phyloP scores from a whole-genome alignment of 75 land plant genomes.

The Pinus tabuliformis region DNA sequence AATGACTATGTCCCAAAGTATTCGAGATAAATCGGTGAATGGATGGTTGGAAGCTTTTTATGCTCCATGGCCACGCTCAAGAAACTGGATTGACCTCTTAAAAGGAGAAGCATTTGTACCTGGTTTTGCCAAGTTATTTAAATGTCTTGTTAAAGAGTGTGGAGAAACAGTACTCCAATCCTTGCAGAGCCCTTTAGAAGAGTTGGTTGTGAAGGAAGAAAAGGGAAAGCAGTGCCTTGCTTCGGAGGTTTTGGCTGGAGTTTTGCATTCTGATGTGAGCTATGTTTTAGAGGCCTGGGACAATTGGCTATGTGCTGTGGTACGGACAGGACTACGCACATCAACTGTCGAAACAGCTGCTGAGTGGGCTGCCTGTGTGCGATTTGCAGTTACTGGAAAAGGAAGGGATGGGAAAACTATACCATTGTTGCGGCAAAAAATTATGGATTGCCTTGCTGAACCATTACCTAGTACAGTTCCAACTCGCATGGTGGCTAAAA shows the following conservation, averaged over 20 bases:
- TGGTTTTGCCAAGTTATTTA: too few relatives aligned
- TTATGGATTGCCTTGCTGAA: constrained; percentile 64
- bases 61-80: too few relatives aligned
- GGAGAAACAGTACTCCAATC: constrained; percentile 58
- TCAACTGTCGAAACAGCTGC: constrained; percentile 78
- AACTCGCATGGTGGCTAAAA: constrained; percentile 72
- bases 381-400: constrained; percentile 93
- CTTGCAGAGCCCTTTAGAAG: constrained; percentile 65
- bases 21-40: too few relatives aligned
- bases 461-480: constrained; percentile 61
- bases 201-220: constrained; percentile 59
- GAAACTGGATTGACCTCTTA: too few relatives aligned
- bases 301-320: constrained; percentile 57
- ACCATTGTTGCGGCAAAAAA: constrained; percentile 66
- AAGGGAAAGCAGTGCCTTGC: constrained; percentile 93
- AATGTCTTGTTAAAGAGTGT: constrained; percentile 87
- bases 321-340: constrained; percentile 59
- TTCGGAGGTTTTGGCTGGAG: constrained; percentile 91
- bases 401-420: constrained; percentile 68
- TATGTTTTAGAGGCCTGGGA: constrained; percentile 73
- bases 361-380: constrained; percentile 95
- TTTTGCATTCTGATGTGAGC: constrained; percentile 83
- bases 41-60: too few relatives aligned
- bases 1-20: too few relatives aligned
- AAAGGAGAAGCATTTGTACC: too few relatives aligned